phyloP scores from a whole-genome alignment of 108 stramenopile species.

The Chaetoceros muelleri region DNA sequence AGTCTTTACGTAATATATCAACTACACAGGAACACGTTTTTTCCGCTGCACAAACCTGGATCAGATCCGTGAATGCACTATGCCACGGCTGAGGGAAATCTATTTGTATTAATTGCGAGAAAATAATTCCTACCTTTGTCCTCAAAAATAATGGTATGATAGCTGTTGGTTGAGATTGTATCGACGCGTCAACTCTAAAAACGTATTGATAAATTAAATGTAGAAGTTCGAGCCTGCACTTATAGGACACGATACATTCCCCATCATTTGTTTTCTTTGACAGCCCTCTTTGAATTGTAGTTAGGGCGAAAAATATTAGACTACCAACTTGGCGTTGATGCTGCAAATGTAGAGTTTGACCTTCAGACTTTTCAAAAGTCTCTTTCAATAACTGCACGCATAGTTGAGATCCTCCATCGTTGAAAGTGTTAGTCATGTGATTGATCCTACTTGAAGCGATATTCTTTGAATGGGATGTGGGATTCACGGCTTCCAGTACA shows the following conservation, averaged over 20 bases:
- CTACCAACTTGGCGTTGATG: not conserved
- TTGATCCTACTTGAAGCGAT: not conserved
- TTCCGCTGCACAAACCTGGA: slow-evolving; percentile 10
- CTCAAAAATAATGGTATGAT: slow-evolving; percentile 25
- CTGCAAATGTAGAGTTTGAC: not conserved
- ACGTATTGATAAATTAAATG: slow-evolving; percentile 2
- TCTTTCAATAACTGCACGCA: not conserved
- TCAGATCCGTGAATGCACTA: slow-evolving; percentile 33
- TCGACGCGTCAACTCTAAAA: slow-evolving; percentile 8
- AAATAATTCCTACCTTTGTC: slow-evolving; percentile 45
- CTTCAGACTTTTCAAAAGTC: not conserved
- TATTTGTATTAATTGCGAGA: slow-evolving; percentile 33
- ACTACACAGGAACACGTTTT: not conserved
- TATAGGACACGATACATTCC: slow-evolving; percentile 2
- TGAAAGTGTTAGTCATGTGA: not conserved
- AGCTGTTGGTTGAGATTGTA: slow-evolving; percentile 14
- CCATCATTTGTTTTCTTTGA: not conserved
- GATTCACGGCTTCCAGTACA: not conserved
- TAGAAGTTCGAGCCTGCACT: not conserved
- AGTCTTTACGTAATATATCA: slow-evolving; percentile 2
- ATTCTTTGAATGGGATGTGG: not conserved
- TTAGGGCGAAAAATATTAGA: slow-evolving; percentile 33
- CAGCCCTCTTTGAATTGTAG: slow-evolving; percentile 24
- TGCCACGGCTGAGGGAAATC: slow-evolving; percentile 36
- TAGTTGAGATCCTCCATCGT: not conserved